Evolutionary conservation across 1,139 yeast species (phyloP), one percentile per base, ranked within the genome.

Genomic region (Diutina ranongensis): DNA sequence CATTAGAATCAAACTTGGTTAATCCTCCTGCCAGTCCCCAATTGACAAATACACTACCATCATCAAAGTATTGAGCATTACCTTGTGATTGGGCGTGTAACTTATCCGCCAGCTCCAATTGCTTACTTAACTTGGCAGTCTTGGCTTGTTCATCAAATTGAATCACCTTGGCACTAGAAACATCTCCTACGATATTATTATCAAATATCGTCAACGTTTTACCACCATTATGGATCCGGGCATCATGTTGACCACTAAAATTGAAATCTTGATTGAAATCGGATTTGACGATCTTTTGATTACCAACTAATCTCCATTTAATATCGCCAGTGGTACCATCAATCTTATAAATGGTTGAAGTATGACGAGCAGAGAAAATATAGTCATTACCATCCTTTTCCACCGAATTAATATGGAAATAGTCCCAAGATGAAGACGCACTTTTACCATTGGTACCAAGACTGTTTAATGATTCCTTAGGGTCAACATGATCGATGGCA

Each of bases 1-100:
- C 67, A 1, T 61, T 51, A 7, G 49, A 44, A 47, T 58, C 55
- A 46, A 54, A 63, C 47, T 67, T 71, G 9, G 71, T 64, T 4
- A 67, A 56, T 3, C 67, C 65, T 18, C 69, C 70, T 28, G 56
- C 61, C 5, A 68, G 62, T 2, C 71, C 72, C 71, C 71, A 67
- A 46, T 62, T 63, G 13, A 65, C 67, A 33, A 67, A 47, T 18
- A 62, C 68, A 46, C 66, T 58, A 5, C 68, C 68, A 46, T 64
- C 57, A n/a, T 58, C 57, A 40, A 67, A 53, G 2, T 64, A 58
- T 48, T 65, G 71, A 1, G 64, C 56, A 10, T 67, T 63, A 0
- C 71, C 70, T 51, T 67, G 71, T 1, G 71, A 66, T 48, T 62
- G 62, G 2, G 68, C 57, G 22, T 57, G 51, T n/a, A 61, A 45